A percentile compares a stretch with the other conserved stretches of the same genome.
phyloP scores from a whole-genome alignment of 2,329 filamentous ascomycete species.

The Arthrobotrys conoides region DNA sequence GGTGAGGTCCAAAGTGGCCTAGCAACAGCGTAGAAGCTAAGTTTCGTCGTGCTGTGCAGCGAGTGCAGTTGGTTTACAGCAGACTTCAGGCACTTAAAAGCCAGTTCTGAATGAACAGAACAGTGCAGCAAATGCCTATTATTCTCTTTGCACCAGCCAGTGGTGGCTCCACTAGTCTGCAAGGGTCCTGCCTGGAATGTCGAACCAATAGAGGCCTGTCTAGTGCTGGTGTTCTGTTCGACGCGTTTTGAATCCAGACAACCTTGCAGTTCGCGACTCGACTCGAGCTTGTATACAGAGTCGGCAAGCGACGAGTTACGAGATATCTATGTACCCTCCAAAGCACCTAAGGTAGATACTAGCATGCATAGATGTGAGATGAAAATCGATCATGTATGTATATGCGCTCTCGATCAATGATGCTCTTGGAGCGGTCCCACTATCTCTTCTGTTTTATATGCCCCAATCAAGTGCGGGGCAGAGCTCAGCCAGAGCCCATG shows the following conservation, averaged over 20 bases:
- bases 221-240: background rate
- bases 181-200: constrained; percentile 20
- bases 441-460: no score
- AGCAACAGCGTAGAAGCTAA: constrained; percentile 43
- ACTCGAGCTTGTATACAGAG: background rate
- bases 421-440: no score
- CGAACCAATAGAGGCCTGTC: constrained; percentile 32
- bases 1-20: constrained; percentile 45
- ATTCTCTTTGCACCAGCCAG: background rate
- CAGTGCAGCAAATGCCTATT: background rate
- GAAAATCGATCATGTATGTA: no score
- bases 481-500: no score
- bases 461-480: no score
- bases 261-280: constrained; percentile 29
- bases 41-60: constrained; percentile 5
- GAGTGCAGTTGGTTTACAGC: background rate
- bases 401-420: no score
- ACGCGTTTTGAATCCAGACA: constrained; percentile 45
- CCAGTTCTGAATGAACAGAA: background rate
- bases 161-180: constrained; percentile 34
- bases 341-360: no score
- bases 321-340: no score
- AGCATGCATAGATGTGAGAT: no score
- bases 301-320: no score
- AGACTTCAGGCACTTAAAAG: background rate